Conservation (phyloP, 2,329 filamentous ascomycete species). For the Elsinoe ampelina region DNA sequence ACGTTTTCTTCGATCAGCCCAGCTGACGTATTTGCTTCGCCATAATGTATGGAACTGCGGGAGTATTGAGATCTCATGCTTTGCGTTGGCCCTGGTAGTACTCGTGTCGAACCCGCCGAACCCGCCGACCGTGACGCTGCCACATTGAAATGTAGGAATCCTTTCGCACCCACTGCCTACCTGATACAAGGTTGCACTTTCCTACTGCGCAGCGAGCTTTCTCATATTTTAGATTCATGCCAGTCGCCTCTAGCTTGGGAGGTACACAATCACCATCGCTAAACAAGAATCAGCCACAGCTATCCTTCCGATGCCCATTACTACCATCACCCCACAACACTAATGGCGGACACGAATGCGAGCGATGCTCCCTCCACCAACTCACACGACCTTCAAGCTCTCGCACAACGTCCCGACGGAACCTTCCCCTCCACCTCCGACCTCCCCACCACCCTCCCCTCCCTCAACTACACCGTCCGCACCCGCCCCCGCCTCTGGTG, state of each 20-base stretch:
- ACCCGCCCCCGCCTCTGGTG: slow-evolving; percentile 47
- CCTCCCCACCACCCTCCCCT: slow-evolving; percentile 26
- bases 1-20: background rate
- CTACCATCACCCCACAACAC: background rate
- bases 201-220: background rate
- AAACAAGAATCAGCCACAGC: too few species aligned
- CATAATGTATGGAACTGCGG: background rate
- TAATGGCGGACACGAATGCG: background rate
- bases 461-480: slow-evolving; percentile 47
- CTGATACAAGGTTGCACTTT: background rate
- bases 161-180: background rate
- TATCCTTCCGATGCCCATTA: background rate
- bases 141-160: slow-evolving; percentile 5
- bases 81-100: too few species aligned
- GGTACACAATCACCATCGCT: too few species aligned
- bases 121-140: background rate
- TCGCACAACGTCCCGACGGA: background rate
- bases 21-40: slow-evolving; percentile 2
- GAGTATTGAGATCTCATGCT: background rate
- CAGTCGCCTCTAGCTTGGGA: too few species aligned
- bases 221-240: too few species aligned
- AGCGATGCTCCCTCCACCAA: background rate
- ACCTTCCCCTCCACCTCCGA: background rate
- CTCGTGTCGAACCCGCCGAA: background rate
- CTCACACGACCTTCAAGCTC: background rate